Evolutionary conservation across 805 yeast genomes (phyloP).

Genomic region (Saccharomycopsis olivae): DNA sequence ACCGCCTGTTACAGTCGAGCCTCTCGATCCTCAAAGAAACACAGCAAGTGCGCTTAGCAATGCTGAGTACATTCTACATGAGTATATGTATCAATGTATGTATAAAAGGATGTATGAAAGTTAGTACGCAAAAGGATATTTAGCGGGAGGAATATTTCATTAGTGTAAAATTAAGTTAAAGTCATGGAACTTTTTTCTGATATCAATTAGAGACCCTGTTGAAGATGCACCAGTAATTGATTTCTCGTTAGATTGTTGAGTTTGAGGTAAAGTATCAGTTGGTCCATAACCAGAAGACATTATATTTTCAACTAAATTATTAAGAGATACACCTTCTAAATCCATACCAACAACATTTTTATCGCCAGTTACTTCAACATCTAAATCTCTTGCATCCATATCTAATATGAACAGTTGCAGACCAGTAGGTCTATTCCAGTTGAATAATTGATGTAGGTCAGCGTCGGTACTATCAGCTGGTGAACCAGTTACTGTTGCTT

Average conservation of each 20-base stretch:
- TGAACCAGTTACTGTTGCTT: background rate
- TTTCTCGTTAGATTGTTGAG: too few species aligned
- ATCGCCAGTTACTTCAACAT: background rate
- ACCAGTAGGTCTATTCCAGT: background rate
- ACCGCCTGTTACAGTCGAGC: too few species aligned
- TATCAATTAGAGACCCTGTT: background rate
- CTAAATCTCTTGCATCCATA: background rate
- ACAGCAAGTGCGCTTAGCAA: too few species aligned
- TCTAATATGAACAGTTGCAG: background rate
- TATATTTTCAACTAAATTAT: conserved; percentile 14
- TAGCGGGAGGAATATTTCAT: background rate
- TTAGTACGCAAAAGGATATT: too few species aligned
- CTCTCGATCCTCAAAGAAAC: too few species aligned
- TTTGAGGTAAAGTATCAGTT: too few species aligned
- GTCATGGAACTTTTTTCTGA: conserved; percentile 9
- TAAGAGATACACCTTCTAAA: conserved; percentile 1
- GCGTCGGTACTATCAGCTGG: background rate
- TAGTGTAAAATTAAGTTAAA: conserved; percentile 9
- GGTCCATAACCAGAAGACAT: conserved; percentile 4
- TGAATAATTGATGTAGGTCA: background rate
- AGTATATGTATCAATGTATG: too few species aligned
- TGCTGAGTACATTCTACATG: too few species aligned
- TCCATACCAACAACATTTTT: background rate
- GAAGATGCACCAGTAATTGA: background rate
- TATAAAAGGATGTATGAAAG: too few species aligned